Conservation (phyloP, 2,329 filamentous ascomycete species). For the Colletotrichum australisinense region DNA sequence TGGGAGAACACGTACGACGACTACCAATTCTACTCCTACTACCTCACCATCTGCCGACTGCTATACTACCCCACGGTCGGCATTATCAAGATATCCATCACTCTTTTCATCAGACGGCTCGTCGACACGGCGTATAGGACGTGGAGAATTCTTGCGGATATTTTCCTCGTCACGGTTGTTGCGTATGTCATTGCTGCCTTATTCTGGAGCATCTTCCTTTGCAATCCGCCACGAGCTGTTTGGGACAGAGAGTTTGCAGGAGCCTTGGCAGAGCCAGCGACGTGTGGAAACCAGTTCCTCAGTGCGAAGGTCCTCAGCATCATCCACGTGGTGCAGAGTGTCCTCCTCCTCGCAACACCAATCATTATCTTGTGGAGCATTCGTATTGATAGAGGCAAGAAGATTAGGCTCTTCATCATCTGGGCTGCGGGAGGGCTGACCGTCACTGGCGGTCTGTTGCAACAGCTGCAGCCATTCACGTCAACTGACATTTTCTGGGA, state of each 20-base stretch:
- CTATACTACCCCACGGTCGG: slow-evolving; percentile 34
- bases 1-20: slow-evolving; percentile 34
- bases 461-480: slow-evolving; percentile 36
- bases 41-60: slow-evolving; percentile 22
- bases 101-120: slow-evolving; percentile 31
- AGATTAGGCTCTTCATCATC: slow-evolving; percentile 42
- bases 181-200: slow-evolving; percentile 41
- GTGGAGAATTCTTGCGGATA: slow-evolving; percentile 43
- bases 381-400: slow-evolving; percentile 41
- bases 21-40: slow-evolving; percentile 31
- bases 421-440: slow-evolving; percentile 44
- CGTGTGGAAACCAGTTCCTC: slow-evolving; percentile 27
- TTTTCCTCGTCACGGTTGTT: slow-evolving; percentile 43
- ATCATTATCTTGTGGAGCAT: slow-evolving; percentile 46
- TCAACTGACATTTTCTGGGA: slow-evolving; percentile 33
- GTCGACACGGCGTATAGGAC: slow-evolving; percentile 26
- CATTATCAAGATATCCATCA: slow-evolving; percentile 35
- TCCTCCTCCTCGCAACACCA: slow-evolving; percentile 43
- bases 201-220: slow-evolving; percentile 42
- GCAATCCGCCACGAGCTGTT: slow-evolving; percentile 38
- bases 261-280: neutral
- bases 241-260: slow-evolving; percentile 30
- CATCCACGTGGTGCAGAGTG: slow-evolving; percentile 47
- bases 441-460: slow-evolving; percentile 41
- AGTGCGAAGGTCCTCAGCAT: slow-evolving; percentile 40